Conservation (phyloP, 2,329 filamentous ascomycete species). For the Dactylella cylindrospora region DNA sequence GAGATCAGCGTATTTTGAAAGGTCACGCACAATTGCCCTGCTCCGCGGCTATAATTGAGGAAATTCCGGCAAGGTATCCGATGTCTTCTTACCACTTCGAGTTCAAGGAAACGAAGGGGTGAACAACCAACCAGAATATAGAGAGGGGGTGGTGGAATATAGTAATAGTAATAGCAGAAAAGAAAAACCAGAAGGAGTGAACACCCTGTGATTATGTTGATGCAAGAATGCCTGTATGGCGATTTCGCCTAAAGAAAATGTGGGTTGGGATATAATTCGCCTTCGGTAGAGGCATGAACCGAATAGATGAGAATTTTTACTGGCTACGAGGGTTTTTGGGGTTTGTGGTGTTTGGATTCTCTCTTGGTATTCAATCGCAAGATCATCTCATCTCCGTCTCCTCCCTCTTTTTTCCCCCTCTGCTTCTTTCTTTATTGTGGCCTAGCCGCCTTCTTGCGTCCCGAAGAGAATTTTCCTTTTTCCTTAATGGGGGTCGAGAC, state of each 20-base stretch:
- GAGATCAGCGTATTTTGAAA: conserved; percentile 29
- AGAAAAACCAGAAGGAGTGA: conserved; percentile 8
- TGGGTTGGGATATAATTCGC: conserved; percentile 25
- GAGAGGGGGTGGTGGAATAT: neutral
- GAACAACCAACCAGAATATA: conserved; percentile 18
- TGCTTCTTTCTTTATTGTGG: no score
- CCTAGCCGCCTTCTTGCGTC: conserved; percentile 3
- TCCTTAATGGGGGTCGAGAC: conserved; percentile 8
- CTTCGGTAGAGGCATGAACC: conserved; percentile 13
- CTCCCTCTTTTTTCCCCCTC: no score
- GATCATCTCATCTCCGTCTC: no score
- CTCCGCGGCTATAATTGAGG: conserved; percentile 44
- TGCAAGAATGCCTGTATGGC: conserved; percentile 15
- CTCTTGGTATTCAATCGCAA: no score
- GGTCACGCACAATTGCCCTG: conserved; percentile 32
- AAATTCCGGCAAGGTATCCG: conserved; percentile 44
- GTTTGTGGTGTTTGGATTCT: no score
- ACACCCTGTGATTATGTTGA: neutral
- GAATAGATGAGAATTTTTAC: conserved; percentile 6
- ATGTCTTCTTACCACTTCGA: conserved; percentile 21
- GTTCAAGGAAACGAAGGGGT: conserved; percentile 15
- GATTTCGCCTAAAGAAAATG: conserved; percentile 44
- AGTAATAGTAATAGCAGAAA: no score
- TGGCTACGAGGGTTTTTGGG: conserved; percentile 28
- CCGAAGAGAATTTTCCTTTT: conserved; percentile 9